phyloP scores from a whole-genome alignment of 192 early-diverging fungal genomes.

The Coemansia sp. region DNA sequence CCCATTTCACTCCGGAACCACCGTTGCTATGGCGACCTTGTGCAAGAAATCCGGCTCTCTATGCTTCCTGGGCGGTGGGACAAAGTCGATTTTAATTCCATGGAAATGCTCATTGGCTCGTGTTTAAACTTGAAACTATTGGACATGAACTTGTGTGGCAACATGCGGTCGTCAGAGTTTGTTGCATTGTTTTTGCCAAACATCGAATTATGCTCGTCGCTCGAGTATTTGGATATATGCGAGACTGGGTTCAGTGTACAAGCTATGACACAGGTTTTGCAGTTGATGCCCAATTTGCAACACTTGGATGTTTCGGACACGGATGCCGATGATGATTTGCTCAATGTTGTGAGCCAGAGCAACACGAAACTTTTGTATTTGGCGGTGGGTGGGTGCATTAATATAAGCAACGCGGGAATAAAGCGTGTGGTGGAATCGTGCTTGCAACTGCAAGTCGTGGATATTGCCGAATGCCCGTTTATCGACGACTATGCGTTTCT shows the following conservation, averaged over 20 bases:
- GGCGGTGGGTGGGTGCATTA: neutral
- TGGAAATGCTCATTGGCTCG: neutral
- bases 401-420: neutral
- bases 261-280: neutral
- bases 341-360: neutral
- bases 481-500: neutral
- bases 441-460: neutral
- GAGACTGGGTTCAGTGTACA: neutral
- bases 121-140: neutral
- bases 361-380: neutral
- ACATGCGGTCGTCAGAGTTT: conserved; percentile 2
- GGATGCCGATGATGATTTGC: neutral
- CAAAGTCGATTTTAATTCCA: neutral
- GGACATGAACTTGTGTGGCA: conserved; percentile 8
- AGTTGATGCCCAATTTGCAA: neutral
- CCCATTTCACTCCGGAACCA: neutral
- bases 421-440: neutral
- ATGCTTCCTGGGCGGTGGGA: conserved; percentile 6
- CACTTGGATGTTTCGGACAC: conserved; percentile 2
- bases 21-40: neutral
- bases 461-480: conserved; percentile 1
- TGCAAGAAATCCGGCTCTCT: neutral
- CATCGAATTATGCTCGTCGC: neutral
- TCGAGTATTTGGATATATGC: conserved; percentile 4
- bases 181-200: neutral